phyloP scores from a whole-genome alignment of 768 basidiomycete species.

The Steccherinum ochraceum region DNA sequence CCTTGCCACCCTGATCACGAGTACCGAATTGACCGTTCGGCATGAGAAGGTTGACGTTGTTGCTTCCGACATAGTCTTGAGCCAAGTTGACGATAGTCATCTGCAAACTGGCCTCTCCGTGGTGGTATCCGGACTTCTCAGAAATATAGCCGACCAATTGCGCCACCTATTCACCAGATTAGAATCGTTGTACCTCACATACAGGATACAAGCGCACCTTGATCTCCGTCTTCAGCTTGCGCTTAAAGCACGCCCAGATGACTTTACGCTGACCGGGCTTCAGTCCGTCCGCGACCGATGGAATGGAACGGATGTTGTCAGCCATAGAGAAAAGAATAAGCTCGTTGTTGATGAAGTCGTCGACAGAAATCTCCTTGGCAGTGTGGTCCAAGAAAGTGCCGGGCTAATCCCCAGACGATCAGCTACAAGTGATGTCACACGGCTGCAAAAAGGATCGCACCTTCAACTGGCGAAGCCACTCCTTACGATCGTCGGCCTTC shows the following conservation, averaged over 20 bases:
- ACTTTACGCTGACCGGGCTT: conserved; percentile 98
- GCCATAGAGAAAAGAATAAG: conserved; percentile 99
- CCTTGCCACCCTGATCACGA: conserved; percentile 88
- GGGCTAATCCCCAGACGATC: conserved; percentile 43
- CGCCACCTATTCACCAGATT: conserved; percentile 59
- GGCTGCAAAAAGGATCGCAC: conserved; percentile 29
- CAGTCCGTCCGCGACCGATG: conserved; percentile 87
- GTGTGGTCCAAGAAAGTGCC: conserved; percentile 93
- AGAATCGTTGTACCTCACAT: background rate
- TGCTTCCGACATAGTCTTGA: conserved; percentile 91
- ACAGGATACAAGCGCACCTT: conserved; percentile 44
- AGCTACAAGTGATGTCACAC: background rate
- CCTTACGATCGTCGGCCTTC: conserved; percentile 96
- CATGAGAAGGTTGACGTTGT: conserved; percentile 83
- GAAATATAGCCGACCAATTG: conserved; percentile 95
- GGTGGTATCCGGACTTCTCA: conserved; percentile 94
- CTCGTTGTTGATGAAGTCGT: conserved; percentile 98
- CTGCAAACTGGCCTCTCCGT: conserved; percentile 85
- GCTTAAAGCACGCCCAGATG: conserved; percentile 93
- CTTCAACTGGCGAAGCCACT: conserved; percentile 93
- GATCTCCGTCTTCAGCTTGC: conserved; percentile 86
- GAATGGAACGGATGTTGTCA: conserved; percentile 97
- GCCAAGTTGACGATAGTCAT: conserved; percentile 91
- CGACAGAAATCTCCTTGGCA: conserved; percentile 76
- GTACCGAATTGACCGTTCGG: conserved; percentile 97